Conservation (phyloP, 2,329 filamentous ascomycete species). For the Cordyceps farinosa region DNA sequence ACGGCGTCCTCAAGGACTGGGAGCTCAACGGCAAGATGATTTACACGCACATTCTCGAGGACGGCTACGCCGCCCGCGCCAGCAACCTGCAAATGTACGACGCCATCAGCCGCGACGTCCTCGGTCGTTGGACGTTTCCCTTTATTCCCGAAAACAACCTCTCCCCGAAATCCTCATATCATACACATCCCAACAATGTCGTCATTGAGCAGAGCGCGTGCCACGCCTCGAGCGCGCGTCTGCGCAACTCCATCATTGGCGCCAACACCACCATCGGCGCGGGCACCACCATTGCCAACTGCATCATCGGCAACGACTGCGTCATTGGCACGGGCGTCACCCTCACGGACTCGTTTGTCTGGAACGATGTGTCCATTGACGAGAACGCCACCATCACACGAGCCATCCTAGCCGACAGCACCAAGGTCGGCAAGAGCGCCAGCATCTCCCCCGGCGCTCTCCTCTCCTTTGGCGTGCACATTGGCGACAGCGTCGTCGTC, state of each 20-base stretch:
- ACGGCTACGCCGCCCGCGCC: conserved; percentile 82
- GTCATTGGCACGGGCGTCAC: conserved; percentile 80
- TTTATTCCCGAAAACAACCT: conserved; percentile 87
- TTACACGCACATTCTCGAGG: conserved; percentile 78
- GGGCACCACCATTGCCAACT: conserved; percentile 66
- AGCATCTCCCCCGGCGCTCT: conserved; percentile 69
- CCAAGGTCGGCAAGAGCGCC: conserved; percentile 66
- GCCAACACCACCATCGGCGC: conserved; percentile 71
- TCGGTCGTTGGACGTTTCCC: conserved; percentile 83
- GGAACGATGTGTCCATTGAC: conserved; percentile 76
- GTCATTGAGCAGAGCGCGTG: conserved; percentile 78
- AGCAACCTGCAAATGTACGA: conserved; percentile 88
- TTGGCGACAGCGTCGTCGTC: conserved; percentile 59
- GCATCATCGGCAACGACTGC: conserved; percentile 79
- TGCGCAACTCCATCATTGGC: conserved; percentile 73
- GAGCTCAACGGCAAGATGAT: conserved; percentile 97
- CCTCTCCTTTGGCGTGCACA: conserved; percentile 72
- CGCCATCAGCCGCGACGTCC: conserved; percentile 79
- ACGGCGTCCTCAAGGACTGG: conserved; percentile 92
- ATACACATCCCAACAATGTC: conserved; percentile 63
- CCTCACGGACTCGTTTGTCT: conserved; percentile 78
- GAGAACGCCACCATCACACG: conserved; percentile 68
- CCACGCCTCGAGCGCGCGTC: conserved; percentile 66
- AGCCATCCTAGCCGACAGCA: conserved; percentile 73
- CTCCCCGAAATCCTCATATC: conserved; percentile 72